Evolutionary conservation across 2,329 filamentous ascomycete species (phyloP).

Genomic region (Magnaporthiopsis incrustans): DNA sequence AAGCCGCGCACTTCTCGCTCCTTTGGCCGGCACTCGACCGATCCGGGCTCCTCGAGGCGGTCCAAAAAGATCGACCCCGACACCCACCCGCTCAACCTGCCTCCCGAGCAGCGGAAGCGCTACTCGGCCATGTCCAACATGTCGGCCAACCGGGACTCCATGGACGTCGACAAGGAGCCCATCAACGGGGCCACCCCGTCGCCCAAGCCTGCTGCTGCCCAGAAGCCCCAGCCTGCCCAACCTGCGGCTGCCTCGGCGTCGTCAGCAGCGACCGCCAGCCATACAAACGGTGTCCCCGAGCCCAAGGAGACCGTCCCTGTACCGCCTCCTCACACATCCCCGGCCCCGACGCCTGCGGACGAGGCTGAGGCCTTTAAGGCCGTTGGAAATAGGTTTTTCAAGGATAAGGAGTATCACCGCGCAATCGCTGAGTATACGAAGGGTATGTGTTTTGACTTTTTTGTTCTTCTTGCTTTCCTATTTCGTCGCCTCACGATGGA

Average conservation of each 20-base stretch:
- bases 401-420: constrained; percentile 79
- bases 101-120: constrained; percentile 78
- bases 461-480: neutral
- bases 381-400: constrained; percentile 93
- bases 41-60: constrained; percentile 37
- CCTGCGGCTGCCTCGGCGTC: constrained; percentile 34
- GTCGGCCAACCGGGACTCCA: constrained; percentile 52
- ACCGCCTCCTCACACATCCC: constrained; percentile 65
- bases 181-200: constrained; percentile 31
- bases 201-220: constrained; percentile 12
- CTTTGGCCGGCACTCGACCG: constrained; percentile 40
- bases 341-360: constrained; percentile 47
- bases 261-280: constrained; percentile 32
- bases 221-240: neutral
- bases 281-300: constrained; percentile 21
- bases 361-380: constrained; percentile 90
- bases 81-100: constrained; percentile 82
- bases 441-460: constrained; percentile 53
- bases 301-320: constrained; percentile 40
- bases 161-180: constrained; percentile 69
- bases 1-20: constrained; percentile 30
- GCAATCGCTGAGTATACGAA: constrained; percentile 93
- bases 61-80: constrained; percentile 53
- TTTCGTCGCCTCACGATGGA: too few species aligned
- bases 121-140: constrained; percentile 59